phyloP scores from a whole-genome alignment of 176 grass and related monocot genomes.

The Leersia perrieri region DNA sequence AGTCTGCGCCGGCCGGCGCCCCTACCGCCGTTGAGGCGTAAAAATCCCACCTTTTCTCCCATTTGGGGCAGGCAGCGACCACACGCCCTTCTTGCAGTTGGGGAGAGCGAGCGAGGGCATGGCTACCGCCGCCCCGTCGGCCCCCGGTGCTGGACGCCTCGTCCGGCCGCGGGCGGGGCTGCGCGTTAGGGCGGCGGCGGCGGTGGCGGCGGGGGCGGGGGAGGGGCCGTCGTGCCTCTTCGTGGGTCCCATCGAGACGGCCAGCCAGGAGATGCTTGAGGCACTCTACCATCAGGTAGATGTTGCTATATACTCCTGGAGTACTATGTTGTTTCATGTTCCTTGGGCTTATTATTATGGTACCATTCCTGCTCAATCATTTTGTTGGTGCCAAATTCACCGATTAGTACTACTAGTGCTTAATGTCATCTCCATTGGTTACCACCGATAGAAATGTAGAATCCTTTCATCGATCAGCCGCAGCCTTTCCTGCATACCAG shows the following conservation, averaged over 20 bases:
- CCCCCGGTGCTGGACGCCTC: conserved; percentile 33
- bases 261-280: conserved; percentile 95
- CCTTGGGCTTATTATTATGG: too few relatives aligned
- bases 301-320: too few relatives aligned
- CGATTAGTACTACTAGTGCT: too few relatives aligned
- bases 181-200: conserved; percentile 8
- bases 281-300: conserved; percentile 88
- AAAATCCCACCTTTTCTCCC: background rate
- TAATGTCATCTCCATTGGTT: too few relatives aligned
- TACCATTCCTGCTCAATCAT: too few relatives aligned
- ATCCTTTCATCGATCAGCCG: too few relatives aligned
- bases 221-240: conserved; percentile 90
- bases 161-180: conserved; percentile 19
- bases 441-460: too few relatives aligned
- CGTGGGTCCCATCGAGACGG: conserved; percentile 89
- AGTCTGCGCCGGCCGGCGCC: background rate
- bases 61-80: background rate
- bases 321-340: too few relatives aligned
- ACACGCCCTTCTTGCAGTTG: background rate
- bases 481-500: too few relatives aligned
- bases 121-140: conserved; percentile 20
- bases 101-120: background rate
- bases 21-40: background rate
- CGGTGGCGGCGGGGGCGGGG: conserved; percentile 11
- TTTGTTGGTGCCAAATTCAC: too few relatives aligned